Conservation (phyloP, 768 basidiomycete genomes). For the Polyporus arcularius region DNA sequence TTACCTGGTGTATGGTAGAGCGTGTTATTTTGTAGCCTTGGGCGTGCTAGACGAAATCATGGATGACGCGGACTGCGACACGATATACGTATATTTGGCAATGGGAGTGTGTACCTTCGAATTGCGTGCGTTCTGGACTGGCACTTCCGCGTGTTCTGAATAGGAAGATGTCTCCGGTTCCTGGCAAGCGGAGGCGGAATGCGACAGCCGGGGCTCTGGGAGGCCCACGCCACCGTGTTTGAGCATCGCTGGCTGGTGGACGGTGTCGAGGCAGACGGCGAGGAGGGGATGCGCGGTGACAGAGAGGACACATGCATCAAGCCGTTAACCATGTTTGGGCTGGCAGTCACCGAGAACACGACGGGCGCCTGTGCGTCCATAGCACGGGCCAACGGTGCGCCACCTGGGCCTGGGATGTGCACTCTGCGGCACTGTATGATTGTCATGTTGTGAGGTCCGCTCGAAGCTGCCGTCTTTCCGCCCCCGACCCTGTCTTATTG, state of each 20-base stretch:
- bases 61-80: not conserved
- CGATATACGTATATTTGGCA: not conserved
- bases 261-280: not conserved
- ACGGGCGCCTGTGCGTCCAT: not conserved
- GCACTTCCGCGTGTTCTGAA: not conserved
- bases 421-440: not conserved
- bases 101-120: not conserved
- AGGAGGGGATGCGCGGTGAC: not conserved
- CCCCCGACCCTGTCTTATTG: not conserved
- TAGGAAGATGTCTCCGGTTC: not conserved
- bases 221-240: not conserved
- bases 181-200: not conserved
- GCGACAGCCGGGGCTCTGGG: not conserved
- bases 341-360: not conserved
- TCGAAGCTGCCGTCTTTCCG: not conserved
- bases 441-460: conserved; percentile 15
- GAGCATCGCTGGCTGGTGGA: not conserved
- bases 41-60: conserved; percentile 4
- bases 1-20: conserved; percentile 18
- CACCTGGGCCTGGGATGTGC: no score
- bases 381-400: not conserved
- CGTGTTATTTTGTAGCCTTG: conserved; percentile 20
- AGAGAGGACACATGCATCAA: not conserved
- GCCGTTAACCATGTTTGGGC: not conserved
- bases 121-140: not conserved